Evolutionary conservation across 352 stramenopile species (phyloP), one percentile per base, ranked within the genome.

Genomic region (Peronospora tabacina): DNA sequence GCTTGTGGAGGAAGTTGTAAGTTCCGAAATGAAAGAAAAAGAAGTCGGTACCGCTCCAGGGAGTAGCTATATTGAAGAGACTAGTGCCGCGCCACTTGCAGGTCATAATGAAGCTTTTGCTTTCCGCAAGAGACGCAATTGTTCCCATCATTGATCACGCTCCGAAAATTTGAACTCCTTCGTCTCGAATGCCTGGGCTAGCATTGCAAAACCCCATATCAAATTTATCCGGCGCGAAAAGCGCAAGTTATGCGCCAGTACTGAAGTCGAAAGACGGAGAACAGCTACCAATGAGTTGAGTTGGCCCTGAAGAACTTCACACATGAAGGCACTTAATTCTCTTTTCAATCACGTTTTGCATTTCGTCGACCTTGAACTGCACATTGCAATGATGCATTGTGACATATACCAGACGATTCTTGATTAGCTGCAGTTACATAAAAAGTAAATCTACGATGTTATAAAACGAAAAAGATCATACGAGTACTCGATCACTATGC

Each of bases 21-120:
- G 63, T 69, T 50, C 45, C 37, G 36, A 54, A 66, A 63, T 69
- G 55, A 66, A 24, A 51, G 30, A 16, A 36, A 8, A 13, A 10
- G 5, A 24, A 46, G 19, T 29, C 36, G 22, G 44, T 35, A n/a
- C 33, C 17, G 10, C 33, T 20, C n/a, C 5, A 38, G 8, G 7
- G 33, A 6, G 28, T 19, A 52, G 28, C 26, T 17, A 37, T 32
- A 16, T 39, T 26, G 36, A 28, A 51, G 20, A 34, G 20, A 51
- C 22, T 11, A 28, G 20, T 20, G 24, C 4, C 24, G 41, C 24
- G 41, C 24, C 26, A 32, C 7, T 36, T 32, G 37, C 33, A 20
- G 6, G 5, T 36, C 12, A 38, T 11, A 15, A 36, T 10, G n/a
- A 38, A 41, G n/a, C 15, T 61, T 51, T 50, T 52, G 33, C 46